These are phyloP conservation scores for Podila epicladia DNA, from an alignment of 192 early-diverging fungal species.

Conservation along the genomic window DNA sequence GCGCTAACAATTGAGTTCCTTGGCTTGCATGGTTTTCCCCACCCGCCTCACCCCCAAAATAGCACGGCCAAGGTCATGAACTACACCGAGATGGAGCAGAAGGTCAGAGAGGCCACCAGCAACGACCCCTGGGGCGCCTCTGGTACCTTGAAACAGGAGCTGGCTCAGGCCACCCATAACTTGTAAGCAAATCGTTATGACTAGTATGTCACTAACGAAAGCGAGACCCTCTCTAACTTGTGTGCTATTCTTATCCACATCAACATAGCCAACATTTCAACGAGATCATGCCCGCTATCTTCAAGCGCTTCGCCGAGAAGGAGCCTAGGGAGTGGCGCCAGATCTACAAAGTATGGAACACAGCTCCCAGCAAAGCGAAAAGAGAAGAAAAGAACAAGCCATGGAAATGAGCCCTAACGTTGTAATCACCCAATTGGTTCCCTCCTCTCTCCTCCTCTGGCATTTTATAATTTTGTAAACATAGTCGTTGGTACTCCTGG, in stretches of 20 bases:
- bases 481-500: constrained; percentile 88
- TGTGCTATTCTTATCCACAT: not conserved
- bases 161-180: constrained; percentile 88
- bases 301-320: constrained; percentile 87
- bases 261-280: constrained; percentile 83
- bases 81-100: constrained; percentile 92
- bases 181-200: constrained; percentile 64
- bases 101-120: constrained; percentile 92
- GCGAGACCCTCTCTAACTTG: not conserved
- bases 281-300: constrained; percentile 96
- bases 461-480: constrained; percentile 6
- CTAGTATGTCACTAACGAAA: not conserved
- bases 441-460: not conserved
- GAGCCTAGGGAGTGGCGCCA: constrained; percentile 89
- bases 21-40: too few relatives aligned
- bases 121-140: constrained; percentile 97
- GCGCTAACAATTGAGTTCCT: too few relatives aligned
- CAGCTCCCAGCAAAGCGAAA: not conserved
- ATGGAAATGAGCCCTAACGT: not conserved
- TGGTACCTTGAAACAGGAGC: constrained; percentile 92
- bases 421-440: not conserved
- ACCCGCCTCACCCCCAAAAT: not conserved
- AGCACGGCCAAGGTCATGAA: constrained; percentile 78
- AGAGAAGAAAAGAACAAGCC: constrained; percentile 8
- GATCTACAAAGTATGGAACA: constrained; percentile 85